Evolutionary conservation across 2,329 filamentous ascomycete genomes (phyloP).

Genomic region (Metarhizium sp.): DNA sequence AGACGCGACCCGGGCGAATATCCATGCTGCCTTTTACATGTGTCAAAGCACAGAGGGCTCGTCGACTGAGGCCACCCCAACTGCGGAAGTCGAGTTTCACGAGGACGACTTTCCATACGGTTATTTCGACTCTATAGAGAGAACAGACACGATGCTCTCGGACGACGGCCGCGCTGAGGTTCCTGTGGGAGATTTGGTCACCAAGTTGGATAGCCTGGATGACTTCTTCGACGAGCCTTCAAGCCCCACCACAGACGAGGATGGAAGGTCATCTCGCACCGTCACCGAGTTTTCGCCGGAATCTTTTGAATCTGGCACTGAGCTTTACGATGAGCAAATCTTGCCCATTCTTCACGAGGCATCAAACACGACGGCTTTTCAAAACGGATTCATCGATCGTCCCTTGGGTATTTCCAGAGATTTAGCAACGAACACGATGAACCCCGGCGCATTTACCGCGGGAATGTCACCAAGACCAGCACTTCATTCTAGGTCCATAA

Average conservation of each 20-base stretch:
- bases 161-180: conserved; percentile 66
- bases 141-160: conserved; percentile 87
- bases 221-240: conserved; percentile 71
- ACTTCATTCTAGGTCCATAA: conserved; percentile 74
- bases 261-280: conserved; percentile 52
- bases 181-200: conserved; percentile 67
- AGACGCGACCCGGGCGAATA: conserved; percentile 76
- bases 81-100: conserved; percentile 87
- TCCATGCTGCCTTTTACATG: conserved; percentile 93
- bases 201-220: conserved; percentile 68
- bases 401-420: conserved; percentile 52
- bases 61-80: conserved; percentile 52
- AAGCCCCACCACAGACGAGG: conserved; percentile 47
- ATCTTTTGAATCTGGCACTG: conserved; percentile 63
- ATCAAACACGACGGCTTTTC: conserved; percentile 70
- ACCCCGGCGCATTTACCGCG: conserved; percentile 47
- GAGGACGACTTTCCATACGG: conserved; percentile 78
- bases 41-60: conserved; percentile 62
- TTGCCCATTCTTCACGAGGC: conserved; percentile 84
- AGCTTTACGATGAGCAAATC: conserved; percentile 88
- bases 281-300: conserved; percentile 57
- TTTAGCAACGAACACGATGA: conserved; percentile 52
- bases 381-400: conserved; percentile 78
- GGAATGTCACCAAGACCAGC: conserved; percentile 46
- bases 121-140: conserved; percentile 62